A percentile compares a stretch with the other conserved stretches of the same genome.
Evolutionary conservation across 345 rosid species (phyloP).

Genomic region (Isatis tinctoria): DNA sequence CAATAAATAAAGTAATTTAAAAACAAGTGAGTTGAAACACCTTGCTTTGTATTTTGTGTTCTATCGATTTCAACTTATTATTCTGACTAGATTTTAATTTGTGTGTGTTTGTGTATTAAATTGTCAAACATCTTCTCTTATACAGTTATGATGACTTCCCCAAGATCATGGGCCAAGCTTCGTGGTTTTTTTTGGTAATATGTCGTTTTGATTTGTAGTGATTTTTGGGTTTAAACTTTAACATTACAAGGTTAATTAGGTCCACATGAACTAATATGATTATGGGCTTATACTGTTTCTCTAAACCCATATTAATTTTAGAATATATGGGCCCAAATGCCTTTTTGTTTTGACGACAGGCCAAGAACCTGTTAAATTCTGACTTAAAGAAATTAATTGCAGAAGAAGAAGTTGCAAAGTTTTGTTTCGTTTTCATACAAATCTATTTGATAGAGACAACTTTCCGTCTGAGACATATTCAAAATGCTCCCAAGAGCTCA

Average conservation of each 20-base stretch:
- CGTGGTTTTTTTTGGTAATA: neutral
- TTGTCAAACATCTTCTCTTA: neutral
- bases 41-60: neutral
- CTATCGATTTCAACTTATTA: neutral
- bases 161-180: neutral
- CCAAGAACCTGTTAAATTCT: neutral
- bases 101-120: neutral
- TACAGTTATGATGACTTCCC: neutral
- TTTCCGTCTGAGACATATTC: neutral
- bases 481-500: constrained; percentile 12
- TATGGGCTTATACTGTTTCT: neutral
- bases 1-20: neutral
- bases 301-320: neutral
- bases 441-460: neutral
- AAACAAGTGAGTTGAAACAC: neutral
- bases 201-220: neutral
- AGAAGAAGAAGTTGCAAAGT: neutral
- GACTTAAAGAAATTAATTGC: neutral
- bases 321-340: neutral
- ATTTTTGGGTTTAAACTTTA: neutral
- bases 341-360: neutral
- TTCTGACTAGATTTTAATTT: neutral
- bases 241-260: too few relatives aligned
- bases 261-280: neutral
- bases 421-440: neutral